These are phyloP conservation scores for Oenanthe sinensis DNA, from an alignment of 129 eudicot species.

Conservation along the genomic window DNA sequence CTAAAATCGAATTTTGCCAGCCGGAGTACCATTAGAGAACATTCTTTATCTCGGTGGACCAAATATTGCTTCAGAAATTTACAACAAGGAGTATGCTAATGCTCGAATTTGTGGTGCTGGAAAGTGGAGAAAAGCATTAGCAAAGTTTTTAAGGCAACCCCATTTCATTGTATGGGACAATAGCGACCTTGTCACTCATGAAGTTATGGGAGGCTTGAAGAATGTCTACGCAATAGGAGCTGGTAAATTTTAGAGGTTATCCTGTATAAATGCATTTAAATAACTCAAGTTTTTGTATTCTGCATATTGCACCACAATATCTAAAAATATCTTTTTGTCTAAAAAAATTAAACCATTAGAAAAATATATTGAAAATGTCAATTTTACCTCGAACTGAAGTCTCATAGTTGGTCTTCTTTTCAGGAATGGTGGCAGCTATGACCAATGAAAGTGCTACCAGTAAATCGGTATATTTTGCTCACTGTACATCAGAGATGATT, in stretches of 20 bases:
- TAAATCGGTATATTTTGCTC: constrained; percentile 91
- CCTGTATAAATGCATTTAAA: not conserved
- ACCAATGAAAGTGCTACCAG: constrained; percentile 95
- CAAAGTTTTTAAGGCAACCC: constrained; percentile 72
- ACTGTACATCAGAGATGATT: constrained; percentile 94
- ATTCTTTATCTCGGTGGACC: constrained; percentile 92
- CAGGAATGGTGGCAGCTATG: constrained; percentile 86
- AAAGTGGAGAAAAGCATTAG: constrained; percentile 66
- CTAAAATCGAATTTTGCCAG: constrained; percentile 20
- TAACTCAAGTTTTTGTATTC: not conserved
- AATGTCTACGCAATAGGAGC: constrained; percentile 94
- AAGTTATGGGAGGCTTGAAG: constrained; percentile 92
- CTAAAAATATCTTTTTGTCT: not conserved
- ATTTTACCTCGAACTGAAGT: not conserved
- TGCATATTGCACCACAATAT: not conserved
- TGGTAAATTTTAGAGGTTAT: constrained; percentile 35
- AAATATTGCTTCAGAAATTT: constrained; percentile 89
- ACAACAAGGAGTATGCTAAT: constrained; percentile 88
- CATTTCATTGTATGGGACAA: constrained; percentile 90
- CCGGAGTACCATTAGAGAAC: constrained; percentile 69
- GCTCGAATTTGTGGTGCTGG: constrained; percentile 83
- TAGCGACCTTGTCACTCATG: constrained; percentile 79
- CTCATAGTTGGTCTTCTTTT: constrained; percentile 2
- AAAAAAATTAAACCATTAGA: not conserved
- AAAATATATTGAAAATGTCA: not conserved